These are phyloP conservation scores for Neonectria faginata DNA, from an alignment of 2,329 filamentous ascomycete genomes.

Conservation along the genomic window DNA sequence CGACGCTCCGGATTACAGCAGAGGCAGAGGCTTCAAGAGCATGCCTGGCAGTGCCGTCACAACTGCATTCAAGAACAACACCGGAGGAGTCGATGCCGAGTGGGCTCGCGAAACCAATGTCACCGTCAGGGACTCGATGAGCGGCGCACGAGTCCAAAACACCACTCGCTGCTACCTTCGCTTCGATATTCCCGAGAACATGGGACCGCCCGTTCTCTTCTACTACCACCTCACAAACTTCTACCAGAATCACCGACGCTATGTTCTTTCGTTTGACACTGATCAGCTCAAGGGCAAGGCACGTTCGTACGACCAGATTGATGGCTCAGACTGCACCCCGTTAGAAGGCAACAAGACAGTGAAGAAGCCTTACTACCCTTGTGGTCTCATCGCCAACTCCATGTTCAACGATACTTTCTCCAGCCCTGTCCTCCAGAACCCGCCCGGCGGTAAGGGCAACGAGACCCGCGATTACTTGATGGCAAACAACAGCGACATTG, in stretches of 20 bases:
- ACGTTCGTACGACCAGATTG: conserved; percentile 70
- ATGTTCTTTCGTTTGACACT: conserved; percentile 88
- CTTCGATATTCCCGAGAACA: conserved; percentile 82
- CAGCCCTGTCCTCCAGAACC: conserved; percentile 71
- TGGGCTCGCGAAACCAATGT: conserved; percentile 58
- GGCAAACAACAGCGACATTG: conserved; percentile 79
- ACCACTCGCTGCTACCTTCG: conserved; percentile 75
- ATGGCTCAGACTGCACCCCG: conserved; percentile 79
- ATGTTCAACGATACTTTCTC: conserved; percentile 94
- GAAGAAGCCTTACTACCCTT: conserved; percentile 88
- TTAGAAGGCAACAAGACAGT: conserved; percentile 65
- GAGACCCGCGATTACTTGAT: conserved; percentile 74
- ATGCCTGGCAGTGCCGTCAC: conserved; percentile 71
- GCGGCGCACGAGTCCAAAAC: conserved; percentile 49
- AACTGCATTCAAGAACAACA: conserved; percentile 76
- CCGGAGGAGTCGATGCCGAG: conserved; percentile 52
- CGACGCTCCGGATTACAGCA: conserved; percentile 60
- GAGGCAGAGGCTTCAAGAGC: conserved; percentile 51
- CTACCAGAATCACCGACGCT: conserved; percentile 98
- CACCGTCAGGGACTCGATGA: conserved; percentile 50
- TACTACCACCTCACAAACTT: conserved; percentile 98
- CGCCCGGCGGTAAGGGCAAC: conserved; percentile 47
- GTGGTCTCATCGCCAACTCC: conserved; percentile 95
- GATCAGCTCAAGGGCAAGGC: conserved; percentile 81
- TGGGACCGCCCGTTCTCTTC: conserved; percentile 85